Base-by-base conservation (phyloP, 495 filamentous ascomycete genomes). In the Usnea hakonensis region DNA sequence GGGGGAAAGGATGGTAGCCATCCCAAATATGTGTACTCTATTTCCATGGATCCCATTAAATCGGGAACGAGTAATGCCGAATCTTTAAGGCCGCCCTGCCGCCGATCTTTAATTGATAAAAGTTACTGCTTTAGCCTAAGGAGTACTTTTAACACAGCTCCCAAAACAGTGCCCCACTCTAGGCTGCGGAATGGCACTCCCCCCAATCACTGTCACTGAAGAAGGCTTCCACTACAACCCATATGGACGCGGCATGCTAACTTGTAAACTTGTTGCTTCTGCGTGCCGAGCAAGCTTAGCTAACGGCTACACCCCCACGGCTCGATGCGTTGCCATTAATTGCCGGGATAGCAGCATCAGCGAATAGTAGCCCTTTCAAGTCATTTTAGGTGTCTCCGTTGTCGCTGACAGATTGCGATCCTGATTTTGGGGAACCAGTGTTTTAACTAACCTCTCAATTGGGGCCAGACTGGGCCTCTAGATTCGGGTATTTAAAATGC, bases 301-400 rank as follows among this genome's bases (percentile, higher is more conserved):
- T 32, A 52, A 52, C 48, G 48, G 48, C 28, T 52, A 33, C 48
- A 52, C 48, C 48, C 48, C 48, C 48, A 52, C 48, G 48, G 48
- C 6, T 52, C 48, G 48, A 52, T 52, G 48, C 48, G 48, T 52
- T 52, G 48, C 26, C 48, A 52, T 14, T 28, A 52, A 17, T 52
- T 52, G 48, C 26, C 48, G 48, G 48, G 28, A 32, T 26, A 32
- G 26, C 35, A n/a, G n/a, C 28, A 52, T 32, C 48, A 52, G 48
- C 48, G 48, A 52, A 52, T 52, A 28, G 10, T 6, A 19, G 48
- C 48, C 28, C 28, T 32, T 52, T 52, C 6, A 3, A 19, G 48
- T 28, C 28, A 14, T 32, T 52, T 52, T 6, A 3, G 26, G 26
- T 52, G 2, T 32, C 5, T 28, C 26, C 26, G 21, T 26, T 50